Evolutionary conservation across 2,329 filamentous ascomycete species (phyloP).

Genomic region (Capronia epimyces): DNA sequence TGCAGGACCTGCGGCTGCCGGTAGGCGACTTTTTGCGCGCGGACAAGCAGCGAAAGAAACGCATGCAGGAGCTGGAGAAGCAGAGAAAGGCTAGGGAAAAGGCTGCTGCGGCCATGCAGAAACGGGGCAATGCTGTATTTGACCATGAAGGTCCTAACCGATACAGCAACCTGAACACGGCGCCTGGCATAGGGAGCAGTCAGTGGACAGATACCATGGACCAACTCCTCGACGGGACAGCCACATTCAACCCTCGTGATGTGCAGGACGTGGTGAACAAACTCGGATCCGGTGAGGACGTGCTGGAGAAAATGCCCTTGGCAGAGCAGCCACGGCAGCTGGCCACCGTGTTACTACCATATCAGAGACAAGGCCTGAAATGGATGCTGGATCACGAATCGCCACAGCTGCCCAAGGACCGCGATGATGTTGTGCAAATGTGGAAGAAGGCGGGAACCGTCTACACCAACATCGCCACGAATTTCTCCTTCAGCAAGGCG

Average conservation of each 20-base stretch:
- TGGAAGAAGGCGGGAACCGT: constrained; percentile 57
- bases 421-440: constrained; percentile 64
- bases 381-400: constrained; percentile 77
- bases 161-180: constrained; percentile 36
- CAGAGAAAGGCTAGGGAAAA: constrained; percentile 36
- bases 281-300: constrained; percentile 65
- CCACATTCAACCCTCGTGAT: constrained; percentile 57
- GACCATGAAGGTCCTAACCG: constrained; percentile 26
- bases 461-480: constrained; percentile 66
- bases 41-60: constrained; percentile 52
- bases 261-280: constrained; percentile 62
- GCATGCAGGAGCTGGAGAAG: constrained; percentile 51
- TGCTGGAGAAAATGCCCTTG: constrained; percentile 65
- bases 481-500: constrained; percentile 54
- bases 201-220: constrained; percentile 43
- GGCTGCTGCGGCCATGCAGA: constrained; percentile 19
- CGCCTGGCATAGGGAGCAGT: constrained; percentile 15
- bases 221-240: constrained; percentile 55
- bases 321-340: constrained; percentile 63
- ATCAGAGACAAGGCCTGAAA: constrained; percentile 71
- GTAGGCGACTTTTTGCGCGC: constrained; percentile 46
- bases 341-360: constrained; percentile 65
- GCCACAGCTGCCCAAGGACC: constrained; percentile 58
- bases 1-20: constrained; percentile 63
- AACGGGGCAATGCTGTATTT: constrained; percentile 20